A percentile compares a stretch with the other conserved stretches of the same genome.
phyloP scores from a whole-genome alignment of 352 stramenopile species.

The Globisporangium megalacanthum region DNA sequence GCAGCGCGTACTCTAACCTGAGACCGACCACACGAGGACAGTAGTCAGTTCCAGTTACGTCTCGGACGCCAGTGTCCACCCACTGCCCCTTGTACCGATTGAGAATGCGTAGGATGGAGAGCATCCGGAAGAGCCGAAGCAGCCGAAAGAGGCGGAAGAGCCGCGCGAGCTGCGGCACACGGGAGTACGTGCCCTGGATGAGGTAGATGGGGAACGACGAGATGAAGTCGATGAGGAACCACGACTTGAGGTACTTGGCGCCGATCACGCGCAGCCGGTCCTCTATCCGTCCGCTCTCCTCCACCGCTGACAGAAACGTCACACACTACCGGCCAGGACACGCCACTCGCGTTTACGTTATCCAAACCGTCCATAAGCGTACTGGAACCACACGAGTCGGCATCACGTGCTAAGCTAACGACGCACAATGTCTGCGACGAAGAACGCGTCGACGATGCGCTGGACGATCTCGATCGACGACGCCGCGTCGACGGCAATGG shows the following conservation, averaged over 20 bases:
- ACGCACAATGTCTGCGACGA: slow-evolving; percentile 69
- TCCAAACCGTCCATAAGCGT: too few relatives aligned
- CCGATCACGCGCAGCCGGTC: slow-evolving; percentile 37
- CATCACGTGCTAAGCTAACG: too few relatives aligned
- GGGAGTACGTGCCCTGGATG: slow-evolving; percentile 50
- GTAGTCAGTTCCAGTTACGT: neutral
- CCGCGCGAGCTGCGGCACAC: slow-evolving; percentile 51
- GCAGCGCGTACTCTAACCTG: slow-evolving; percentile 35
- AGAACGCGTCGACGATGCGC: slow-evolving; percentile 56
- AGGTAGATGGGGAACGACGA: slow-evolving; percentile 71
- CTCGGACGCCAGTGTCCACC: neutral
- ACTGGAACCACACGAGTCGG: too few relatives aligned
- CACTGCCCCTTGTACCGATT: slow-evolving; percentile 17
- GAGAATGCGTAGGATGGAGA: slow-evolving; percentile 58
- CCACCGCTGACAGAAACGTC: slow-evolving; percentile 71
- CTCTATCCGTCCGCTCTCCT: slow-evolving; percentile 56
- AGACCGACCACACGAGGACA: neutral
- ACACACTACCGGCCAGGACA: slow-evolving; percentile 36
- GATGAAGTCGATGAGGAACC: slow-evolving; percentile 75
- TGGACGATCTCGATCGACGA: slow-evolving; percentile 49
- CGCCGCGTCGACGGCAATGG: slow-evolving; percentile 11
- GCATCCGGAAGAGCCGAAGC: slow-evolving; percentile 60
- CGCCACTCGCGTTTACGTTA: neutral
- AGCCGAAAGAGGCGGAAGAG: slow-evolving; percentile 59
- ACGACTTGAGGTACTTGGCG: slow-evolving; percentile 54